Evolutionary conservation across 495 filamentous ascomycete species (phyloP).

Genomic region (Glonium stellatum): DNA sequence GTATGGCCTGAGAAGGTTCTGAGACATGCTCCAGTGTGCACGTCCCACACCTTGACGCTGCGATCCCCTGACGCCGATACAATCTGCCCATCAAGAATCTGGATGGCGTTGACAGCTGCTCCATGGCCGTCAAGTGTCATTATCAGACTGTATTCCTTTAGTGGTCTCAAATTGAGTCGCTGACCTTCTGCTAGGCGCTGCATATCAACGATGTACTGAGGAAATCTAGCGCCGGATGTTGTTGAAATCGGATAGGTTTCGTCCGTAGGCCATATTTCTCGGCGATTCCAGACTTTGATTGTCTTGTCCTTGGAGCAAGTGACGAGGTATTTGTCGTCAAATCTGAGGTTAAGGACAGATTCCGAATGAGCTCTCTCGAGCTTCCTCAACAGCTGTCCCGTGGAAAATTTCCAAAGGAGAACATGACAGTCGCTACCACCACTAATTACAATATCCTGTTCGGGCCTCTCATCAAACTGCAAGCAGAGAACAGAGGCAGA

Average conservation of each 20-base stretch:
- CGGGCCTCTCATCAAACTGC: constrained; percentile 88
- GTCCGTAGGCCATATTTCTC: constrained; percentile 57
- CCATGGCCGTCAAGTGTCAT: constrained; percentile 72
- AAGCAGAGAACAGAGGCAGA: constrained; percentile 84
- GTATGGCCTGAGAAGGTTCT: constrained; percentile 77
- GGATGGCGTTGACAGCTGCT: constrained; percentile 93
- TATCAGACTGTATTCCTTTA: constrained; percentile 64
- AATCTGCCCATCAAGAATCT: constrained; percentile 77
- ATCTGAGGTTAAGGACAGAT: constrained; percentile 90
- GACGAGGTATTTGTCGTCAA: constrained; percentile 82
- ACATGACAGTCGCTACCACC: constrained; percentile 87
- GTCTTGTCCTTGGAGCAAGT: constrained; percentile 96
- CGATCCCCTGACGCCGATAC: constrained; percentile 93
- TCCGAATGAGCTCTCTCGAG: constrained; percentile 73
- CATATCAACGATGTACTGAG: constrained; percentile 49
- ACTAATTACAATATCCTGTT: constrained; percentile 85
- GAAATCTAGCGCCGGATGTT: constrained; percentile 34
- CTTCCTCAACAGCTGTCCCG: constrained; percentile 67
- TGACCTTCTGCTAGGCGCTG: constrained; percentile 22
- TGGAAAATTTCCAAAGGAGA: constrained; percentile 90
- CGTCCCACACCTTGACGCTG: constrained; percentile 86
- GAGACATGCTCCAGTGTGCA: constrained; percentile 65
- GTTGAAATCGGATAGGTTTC: constrained; percentile 28
- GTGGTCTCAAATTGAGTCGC: constrained; percentile 44
- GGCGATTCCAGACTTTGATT: constrained; percentile 91